Percentiles rank a stretch among this genome's conserved stretches.
Conservation (phyloP, 805 yeast species). For the Vanderwaltozyma polyspora region DNA sequence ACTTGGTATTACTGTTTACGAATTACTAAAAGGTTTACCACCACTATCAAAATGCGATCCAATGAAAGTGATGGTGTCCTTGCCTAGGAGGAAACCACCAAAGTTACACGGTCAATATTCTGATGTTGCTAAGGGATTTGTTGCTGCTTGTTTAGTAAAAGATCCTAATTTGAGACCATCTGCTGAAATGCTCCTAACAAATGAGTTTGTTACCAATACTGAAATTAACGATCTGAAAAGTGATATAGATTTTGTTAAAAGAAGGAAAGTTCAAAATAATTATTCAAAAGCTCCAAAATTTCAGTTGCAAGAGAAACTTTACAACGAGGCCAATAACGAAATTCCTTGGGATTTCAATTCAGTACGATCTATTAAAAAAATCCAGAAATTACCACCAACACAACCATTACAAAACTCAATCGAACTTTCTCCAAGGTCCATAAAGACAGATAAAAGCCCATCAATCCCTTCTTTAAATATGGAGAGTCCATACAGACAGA, state of each 20-base stretch:
- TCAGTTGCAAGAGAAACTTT: constrained; percentile 25
- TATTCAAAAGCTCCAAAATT: constrained; percentile 29
- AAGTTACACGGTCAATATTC: constrained; percentile 23
- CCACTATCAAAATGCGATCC: constrained; percentile 70
- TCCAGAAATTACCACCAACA: not conserved
- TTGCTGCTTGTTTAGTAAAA: constrained; percentile 53
- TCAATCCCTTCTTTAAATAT: constrained; percentile 7
- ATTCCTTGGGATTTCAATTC: constrained; percentile 10
- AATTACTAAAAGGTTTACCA: constrained; percentile 70
- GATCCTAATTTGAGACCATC: constrained; percentile 56
- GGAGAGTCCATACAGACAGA: constrained; percentile 6
- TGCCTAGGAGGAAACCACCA: constrained; percentile 29
- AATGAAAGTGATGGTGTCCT: constrained; percentile 51
- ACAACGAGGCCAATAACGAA: constrained; percentile 11
- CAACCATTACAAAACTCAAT: not conserved
- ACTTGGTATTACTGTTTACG: constrained; percentile 83
- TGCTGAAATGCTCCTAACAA: constrained; percentile 43
- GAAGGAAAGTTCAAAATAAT: constrained; percentile 17
- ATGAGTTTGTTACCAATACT: constrained; percentile 37
- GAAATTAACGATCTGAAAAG: constrained; percentile 30
- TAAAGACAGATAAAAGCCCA: constrained; percentile 3
- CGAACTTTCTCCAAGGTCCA: not conserved
- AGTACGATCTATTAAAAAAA: not conserved
- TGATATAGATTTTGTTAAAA: constrained; percentile 30
- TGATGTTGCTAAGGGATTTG: constrained; percentile 40